Evolutionary conservation across 257 asterid genomes (phyloP).

Genomic region (Rehmannia glutinosa): DNA sequence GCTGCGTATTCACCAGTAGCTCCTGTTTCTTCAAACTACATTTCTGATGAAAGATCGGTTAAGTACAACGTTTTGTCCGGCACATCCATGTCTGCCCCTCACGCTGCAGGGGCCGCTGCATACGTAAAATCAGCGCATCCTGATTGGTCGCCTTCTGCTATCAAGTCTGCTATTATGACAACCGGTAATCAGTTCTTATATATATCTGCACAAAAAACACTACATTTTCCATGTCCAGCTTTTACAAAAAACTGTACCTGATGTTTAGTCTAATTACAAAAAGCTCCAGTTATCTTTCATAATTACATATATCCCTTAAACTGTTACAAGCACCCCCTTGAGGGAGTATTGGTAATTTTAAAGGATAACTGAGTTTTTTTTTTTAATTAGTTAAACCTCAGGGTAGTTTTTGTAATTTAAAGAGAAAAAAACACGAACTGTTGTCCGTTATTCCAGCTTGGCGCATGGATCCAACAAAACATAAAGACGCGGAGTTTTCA

Average conservation of each 20-base stretch:
- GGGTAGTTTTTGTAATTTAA: too few relatives aligned
- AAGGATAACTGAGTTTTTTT: too few relatives aligned
- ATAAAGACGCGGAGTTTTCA: slow-evolving; percentile 17
- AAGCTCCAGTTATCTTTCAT: too few relatives aligned
- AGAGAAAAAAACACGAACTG: too few relatives aligned
- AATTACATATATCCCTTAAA: too few relatives aligned
- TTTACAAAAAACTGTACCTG: too few relatives aligned
- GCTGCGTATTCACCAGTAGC: slow-evolving; percentile 27
- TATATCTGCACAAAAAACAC: too few relatives aligned
- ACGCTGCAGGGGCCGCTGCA: slow-evolving; percentile 31
- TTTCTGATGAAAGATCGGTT: slow-evolving; percentile 14
- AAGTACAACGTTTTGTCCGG: slow-evolving; percentile 23
- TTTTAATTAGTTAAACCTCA: too few relatives aligned
- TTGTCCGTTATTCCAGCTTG: slow-evolving; percentile 29
- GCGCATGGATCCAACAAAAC: slow-evolving; percentile 23
- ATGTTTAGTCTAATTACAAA: too few relatives aligned
- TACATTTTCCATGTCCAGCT: too few relatives aligned
- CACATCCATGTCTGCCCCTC: slow-evolving; percentile 30
- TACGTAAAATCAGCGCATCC: slow-evolving; percentile 24
- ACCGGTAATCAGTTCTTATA: slow-evolving; percentile 24
- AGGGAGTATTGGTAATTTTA: too few relatives aligned
- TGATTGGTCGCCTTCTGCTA: slow-evolving; percentile 30
- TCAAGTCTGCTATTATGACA: slow-evolving; percentile 33
- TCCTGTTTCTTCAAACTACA: background rate
- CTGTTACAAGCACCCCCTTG: too few relatives aligned